These are phyloP conservation scores for Wallemia mellicola DNA, from an alignment of 1,284 basidiomycete species.

Conservation along the genomic window DNA sequence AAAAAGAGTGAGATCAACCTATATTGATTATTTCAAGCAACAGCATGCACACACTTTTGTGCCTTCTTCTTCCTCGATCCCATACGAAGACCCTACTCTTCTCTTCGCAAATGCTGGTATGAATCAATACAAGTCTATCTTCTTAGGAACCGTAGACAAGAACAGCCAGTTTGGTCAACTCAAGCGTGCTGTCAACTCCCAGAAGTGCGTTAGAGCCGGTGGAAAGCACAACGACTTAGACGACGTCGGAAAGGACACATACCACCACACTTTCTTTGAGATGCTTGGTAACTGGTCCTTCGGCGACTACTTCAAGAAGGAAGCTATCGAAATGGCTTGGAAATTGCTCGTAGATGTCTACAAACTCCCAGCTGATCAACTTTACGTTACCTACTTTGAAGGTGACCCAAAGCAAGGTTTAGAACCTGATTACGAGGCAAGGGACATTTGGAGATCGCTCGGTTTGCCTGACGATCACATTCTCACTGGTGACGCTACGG, in stretches of 20 bases:
- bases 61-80: slow-evolving; percentile 74
- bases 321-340: slow-evolving; percentile 79
- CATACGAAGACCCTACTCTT: slow-evolving; percentile 47
- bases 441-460: slow-evolving; percentile 53
- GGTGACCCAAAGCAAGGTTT: slow-evolving; percentile 65
- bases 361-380: slow-evolving; percentile 55
- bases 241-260: slow-evolving; percentile 91
- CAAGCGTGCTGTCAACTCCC: slow-evolving; percentile 76
- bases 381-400: slow-evolving; percentile 96
- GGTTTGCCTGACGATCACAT: slow-evolving; percentile 73
- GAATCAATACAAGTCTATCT: slow-evolving; percentile 73
- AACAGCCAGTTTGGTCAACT: slow-evolving; percentile 61
- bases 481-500: slow-evolving; percentile 75
- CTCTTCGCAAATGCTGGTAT: not conserved
- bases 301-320: slow-evolving; percentile 98
- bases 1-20: slow-evolving; percentile 29
- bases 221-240: slow-evolving; percentile 98
- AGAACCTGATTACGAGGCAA: slow-evolving; percentile 54
- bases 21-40: slow-evolving; percentile 46
- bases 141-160: slow-evolving; percentile 84
- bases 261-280: slow-evolving; percentile 95
- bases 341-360: slow-evolving; percentile 71
- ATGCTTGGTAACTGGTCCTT: slow-evolving; percentile 99
- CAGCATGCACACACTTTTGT: slow-evolving; percentile 58
- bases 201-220: slow-evolving; percentile 92